Evolutionary conservation across 139 green algal genomes (phyloP).

Genomic region (Tetradesmus lagerheimii): DNA sequence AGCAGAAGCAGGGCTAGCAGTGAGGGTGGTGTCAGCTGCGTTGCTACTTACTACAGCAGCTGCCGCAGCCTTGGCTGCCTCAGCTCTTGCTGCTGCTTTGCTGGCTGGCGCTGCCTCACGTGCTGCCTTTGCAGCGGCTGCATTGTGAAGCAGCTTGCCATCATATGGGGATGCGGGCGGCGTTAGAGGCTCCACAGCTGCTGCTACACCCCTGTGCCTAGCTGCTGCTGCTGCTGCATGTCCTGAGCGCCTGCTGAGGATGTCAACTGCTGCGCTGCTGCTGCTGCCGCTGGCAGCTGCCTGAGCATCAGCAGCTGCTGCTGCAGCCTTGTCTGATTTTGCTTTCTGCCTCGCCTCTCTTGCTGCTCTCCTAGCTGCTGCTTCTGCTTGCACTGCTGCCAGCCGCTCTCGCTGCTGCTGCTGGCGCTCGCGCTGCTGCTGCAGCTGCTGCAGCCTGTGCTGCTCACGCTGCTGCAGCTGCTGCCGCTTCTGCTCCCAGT

Average conservation of each 20-base stretch:
- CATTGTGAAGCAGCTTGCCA: background rate
- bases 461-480: background rate
- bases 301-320: background rate
- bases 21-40: background rate
- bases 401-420: background rate
- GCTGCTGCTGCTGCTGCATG: background rate
- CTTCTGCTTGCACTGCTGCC: background rate
- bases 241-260: background rate
- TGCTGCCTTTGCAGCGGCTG: background rate
- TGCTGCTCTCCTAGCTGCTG: background rate
- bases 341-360: background rate
- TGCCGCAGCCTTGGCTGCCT: background rate
- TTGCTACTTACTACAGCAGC: background rate
- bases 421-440: background rate
- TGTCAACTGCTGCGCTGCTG: background rate
- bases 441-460: background rate
- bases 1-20: background rate
- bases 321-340: background rate
- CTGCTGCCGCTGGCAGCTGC: background rate
- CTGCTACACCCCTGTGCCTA: background rate
- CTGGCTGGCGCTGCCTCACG: background rate
- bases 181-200: background rate
- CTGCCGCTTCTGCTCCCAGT: background rate
- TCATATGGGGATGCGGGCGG: background rate
- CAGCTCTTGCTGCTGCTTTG: background rate